Evolutionary conservation across 192 early-diverging fungal species (phyloP), one percentile per base, ranked within the genome.

Genomic region (Backusella macrospora): DNA sequence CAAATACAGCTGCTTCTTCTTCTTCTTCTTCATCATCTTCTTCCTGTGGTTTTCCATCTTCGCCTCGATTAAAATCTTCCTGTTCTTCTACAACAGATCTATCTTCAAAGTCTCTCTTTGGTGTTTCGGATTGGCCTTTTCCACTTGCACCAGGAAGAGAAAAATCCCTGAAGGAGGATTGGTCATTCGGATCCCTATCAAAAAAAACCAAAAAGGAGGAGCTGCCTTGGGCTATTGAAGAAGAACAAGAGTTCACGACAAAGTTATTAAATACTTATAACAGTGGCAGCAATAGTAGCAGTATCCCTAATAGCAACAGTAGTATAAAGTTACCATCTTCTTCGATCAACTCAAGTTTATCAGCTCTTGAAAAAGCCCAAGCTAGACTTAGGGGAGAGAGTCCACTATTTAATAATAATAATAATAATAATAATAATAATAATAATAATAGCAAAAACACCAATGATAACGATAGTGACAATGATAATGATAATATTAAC

Each of bases 121-220:
- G 49, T 62, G 26, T 43, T 3, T 29, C 76, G 3, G 76, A 77
- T 16, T 77, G 76, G 76, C 76, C 76, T 18, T 77, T 77, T 23
- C 76, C 76, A 16, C 23, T 77, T 16, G 18, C 38, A 34, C 49
- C 62, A 18, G 52, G 52, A 8, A 49, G 23, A 67, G 59, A 70
- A n/a, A 69, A 62, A 68, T 65, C n/a, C n/a, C 26, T 12, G 15
- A 23, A 64, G 12, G 38, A 37, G 16, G 38, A 52, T 59, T 59
- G 70, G 70, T 43, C 70, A 55, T 71, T 62, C 16, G 48, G 62
- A 26, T 59, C 55, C 44, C 42, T 59, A 72, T 44, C 38, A 45
- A 64, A 47, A 42, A 68, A 66, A 42, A 62, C 67, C 8, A 76
- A 71, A 42, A 67, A 75, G 14, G 48, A 71, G 29, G 63, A 66